Conservation (phyloP, 176 grass and related monocot genomes). For the Dactylis glomerata region DNA sequence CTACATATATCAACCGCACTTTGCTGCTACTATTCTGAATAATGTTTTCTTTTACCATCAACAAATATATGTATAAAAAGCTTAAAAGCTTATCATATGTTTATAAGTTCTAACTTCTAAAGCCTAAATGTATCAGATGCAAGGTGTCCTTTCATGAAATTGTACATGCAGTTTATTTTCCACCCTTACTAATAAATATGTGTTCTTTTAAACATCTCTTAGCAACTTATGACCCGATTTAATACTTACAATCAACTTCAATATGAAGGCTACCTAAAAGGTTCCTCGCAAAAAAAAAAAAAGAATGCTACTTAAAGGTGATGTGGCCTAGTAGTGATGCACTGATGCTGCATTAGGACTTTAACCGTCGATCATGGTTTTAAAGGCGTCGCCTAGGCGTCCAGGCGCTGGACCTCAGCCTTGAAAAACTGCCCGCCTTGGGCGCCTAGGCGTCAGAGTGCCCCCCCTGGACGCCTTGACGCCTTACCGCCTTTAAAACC, state of each 20-base stretch:
- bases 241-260: neutral
- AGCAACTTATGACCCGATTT: neutral
- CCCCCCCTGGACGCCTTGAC: too few relatives aligned
- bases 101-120: neutral
- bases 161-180: neutral
- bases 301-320: neutral
- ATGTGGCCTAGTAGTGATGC: neutral
- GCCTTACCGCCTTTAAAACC: too few relatives aligned
- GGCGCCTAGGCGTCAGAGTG: too few relatives aligned
- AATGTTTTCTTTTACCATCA: neutral
- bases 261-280: neutral
- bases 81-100: neutral
- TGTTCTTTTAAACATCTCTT: neutral
- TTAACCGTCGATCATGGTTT: neutral
- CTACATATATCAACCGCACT: neutral
- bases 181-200: neutral
- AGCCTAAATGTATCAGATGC: neutral
- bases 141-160: neutral
- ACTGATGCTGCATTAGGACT: neutral
- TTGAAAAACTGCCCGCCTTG: too few relatives aligned
- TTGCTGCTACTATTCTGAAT: neutral
- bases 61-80: neutral
- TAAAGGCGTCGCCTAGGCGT: too few relatives aligned
- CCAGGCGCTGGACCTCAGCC: too few relatives aligned
- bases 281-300: too few relatives aligned